Evolutionary conservation across 495 filamentous ascomycete species (phyloP).

Genomic region (Patellaria atrata): DNA sequence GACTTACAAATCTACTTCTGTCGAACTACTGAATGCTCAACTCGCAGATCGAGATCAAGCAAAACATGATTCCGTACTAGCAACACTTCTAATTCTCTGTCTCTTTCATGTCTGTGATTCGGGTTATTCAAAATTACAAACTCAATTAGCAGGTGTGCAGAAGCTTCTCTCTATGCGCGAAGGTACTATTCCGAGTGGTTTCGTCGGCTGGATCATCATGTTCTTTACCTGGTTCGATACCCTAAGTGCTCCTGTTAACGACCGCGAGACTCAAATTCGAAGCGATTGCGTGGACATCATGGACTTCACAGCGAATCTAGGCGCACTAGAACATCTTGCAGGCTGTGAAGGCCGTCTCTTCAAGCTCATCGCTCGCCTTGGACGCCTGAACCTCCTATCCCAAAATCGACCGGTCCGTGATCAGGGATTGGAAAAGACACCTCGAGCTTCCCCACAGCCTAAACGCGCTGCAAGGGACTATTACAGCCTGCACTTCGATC

Average conservation of each 20-base stretch:
- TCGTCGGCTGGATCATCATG: slow-evolving; percentile 84
- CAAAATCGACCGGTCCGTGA: slow-evolving; percentile 38
- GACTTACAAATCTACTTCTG: slow-evolving; percentile 65
- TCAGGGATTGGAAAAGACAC: slow-evolving; percentile 22
- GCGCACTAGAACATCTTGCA: slow-evolving; percentile 70
- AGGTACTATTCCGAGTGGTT: slow-evolving; percentile 44
- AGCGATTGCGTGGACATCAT: slow-evolving; percentile 53
- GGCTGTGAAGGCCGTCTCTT: slow-evolving; percentile 55
- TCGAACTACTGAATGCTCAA: slow-evolving; percentile 69
- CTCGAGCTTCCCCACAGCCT: slow-evolving; percentile 19
- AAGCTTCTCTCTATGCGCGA: slow-evolving; percentile 75
- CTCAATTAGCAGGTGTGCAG: slow-evolving; percentile 87
- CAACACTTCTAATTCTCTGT: slow-evolving; percentile 75
- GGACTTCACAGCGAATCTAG: slow-evolving; percentile 51
- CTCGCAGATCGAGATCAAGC: slow-evolving; percentile 59
- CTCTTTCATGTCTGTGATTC: slow-evolving; percentile 90
- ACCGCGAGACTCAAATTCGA: slow-evolving; percentile 78
- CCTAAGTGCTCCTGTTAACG: slow-evolving; percentile 83
- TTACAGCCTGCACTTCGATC: slow-evolving; percentile 40
- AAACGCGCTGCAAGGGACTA: slow-evolving; percentile 28
- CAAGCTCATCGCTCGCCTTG: slow-evolving; percentile 33
- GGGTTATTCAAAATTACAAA: slow-evolving; percentile 80
- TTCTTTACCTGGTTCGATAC: slow-evolving; percentile 94
- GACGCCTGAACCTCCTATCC: slow-evolving; percentile 75
- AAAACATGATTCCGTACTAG: slow-evolving; percentile 73